Conservation (phyloP, 2,329 filamentous ascomycete genomes). For the Sphaerostilbella broomeana region DNA sequence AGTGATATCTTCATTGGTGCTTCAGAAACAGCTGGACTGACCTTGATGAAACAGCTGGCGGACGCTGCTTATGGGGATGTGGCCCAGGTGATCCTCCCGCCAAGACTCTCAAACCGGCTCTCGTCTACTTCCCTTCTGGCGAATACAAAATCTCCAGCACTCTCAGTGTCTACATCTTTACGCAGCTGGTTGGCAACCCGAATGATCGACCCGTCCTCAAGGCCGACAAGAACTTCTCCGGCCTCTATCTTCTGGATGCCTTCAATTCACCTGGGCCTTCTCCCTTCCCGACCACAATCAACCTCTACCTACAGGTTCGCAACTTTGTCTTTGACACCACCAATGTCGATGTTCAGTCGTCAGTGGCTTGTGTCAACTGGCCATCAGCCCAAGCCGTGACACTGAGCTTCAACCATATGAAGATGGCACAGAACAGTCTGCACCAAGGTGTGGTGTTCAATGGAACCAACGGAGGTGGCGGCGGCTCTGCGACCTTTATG, state of each 20-base stretch:
- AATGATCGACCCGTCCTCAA: constrained; percentile 12
- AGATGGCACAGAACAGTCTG: constrained; percentile 10
- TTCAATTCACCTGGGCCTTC: constrained; percentile 13
- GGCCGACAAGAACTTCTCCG: constrained; percentile 10
- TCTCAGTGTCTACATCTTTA: constrained; percentile 16
- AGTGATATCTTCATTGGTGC: background rate
- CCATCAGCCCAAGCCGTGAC: constrained; percentile 14
- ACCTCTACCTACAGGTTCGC: constrained; percentile 14
- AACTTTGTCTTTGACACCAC: constrained; percentile 15
- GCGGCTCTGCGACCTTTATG: constrained; percentile 15
- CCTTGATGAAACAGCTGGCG: constrained; percentile 5
- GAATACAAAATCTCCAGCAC: constrained; percentile 18
- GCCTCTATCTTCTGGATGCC: constrained; percentile 11
- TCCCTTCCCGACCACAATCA: constrained; percentile 14
- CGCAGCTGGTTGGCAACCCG: constrained; percentile 16
- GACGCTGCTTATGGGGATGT: constrained; percentile 13
- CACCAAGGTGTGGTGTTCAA: constrained; percentile 15
- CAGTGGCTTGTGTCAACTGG: constrained; percentile 14
- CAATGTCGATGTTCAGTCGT: constrained; percentile 4
- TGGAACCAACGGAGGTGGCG: constrained; percentile 11
- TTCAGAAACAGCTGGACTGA: background rate
- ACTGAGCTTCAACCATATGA: constrained; percentile 12
- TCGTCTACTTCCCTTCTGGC: constrained; percentile 23
- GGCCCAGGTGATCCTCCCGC: constrained; percentile 13
- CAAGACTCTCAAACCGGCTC: constrained; percentile 13